Percentiles rank a stretch among this genome's conserved stretches.
phyloP scores from a whole-genome alignment of 192 early-diverging fungal species.

The Entomortierella chlamydospora region DNA sequence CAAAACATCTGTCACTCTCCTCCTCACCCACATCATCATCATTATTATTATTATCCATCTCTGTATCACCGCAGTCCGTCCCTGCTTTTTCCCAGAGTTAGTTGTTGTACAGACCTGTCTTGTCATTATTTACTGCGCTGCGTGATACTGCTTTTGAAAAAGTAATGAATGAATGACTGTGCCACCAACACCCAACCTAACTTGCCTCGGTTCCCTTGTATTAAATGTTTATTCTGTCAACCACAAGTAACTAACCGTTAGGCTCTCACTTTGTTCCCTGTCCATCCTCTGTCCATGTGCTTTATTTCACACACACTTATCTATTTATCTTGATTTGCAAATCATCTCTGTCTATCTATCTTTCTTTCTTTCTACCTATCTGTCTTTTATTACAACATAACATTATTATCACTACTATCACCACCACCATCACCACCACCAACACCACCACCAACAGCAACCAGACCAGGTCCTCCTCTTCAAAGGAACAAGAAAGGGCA shows the following conservation, averaged over 20 bases:
- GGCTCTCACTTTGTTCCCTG: slow-evolving; percentile 1
- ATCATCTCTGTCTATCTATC: no score
- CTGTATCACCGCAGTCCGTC: no score
- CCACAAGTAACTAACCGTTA: slow-evolving; percentile 5
- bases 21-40: no score
- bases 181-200: not conserved
- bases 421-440: no score
- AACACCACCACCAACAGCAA: not conserved
- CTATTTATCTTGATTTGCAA: no score
- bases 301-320: not conserved
- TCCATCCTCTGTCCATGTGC: not conserved
- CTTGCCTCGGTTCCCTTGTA: not conserved
- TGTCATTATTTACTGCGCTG: no score
- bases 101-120: no score
- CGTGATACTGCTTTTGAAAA: not conserved
- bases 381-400: not conserved
- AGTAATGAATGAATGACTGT: not conserved
- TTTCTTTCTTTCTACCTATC: not conserved
- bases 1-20: not conserved
- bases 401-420: not conserved
- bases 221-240: not conserved
- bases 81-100: not conserved
- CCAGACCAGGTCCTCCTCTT: no score
- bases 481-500: no score
- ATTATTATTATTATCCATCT: no score